A percentile compares a stretch with the other conserved stretches of the same genome.
Evolutionary conservation across 2,329 filamentous ascomycete genomes (phyloP).

Genomic region (Pyrenochaeta sp.): DNA sequence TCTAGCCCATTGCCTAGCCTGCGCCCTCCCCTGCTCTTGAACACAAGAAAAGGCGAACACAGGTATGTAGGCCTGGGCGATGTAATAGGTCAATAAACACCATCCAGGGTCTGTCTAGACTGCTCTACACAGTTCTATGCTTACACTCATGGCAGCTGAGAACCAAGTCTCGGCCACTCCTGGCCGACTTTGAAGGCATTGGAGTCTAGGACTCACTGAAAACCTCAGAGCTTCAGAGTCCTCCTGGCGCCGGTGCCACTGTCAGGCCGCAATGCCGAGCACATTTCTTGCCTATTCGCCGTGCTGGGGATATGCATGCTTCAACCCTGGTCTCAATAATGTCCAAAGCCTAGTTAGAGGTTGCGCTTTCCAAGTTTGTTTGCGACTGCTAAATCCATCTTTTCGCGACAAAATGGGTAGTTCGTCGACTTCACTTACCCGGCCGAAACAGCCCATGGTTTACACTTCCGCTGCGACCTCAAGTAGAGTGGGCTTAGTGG

Average conservation of each 20-base stretch:
- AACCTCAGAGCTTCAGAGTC: neutral
- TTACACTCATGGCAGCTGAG: too few species aligned
- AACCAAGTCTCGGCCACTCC: too few species aligned
- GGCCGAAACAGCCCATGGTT: neutral
- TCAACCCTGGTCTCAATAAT: neutral
- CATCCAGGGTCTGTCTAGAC: too few species aligned
- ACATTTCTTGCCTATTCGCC: slow-evolving; percentile 5
- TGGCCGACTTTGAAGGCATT: neutral
- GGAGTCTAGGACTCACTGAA: slow-evolving; percentile 1
- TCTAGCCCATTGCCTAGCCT: too few species aligned
- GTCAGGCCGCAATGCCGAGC: neutral
- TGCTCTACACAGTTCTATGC: too few species aligned
- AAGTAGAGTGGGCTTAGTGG: neutral
- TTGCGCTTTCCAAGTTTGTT: neutral
- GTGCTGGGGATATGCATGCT: slow-evolving; percentile 2
- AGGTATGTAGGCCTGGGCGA: too few species aligned
- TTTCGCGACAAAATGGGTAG: neutral
- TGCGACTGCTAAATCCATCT: slow-evolving; percentile 6
- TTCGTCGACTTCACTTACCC: neutral
- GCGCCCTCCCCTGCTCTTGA: too few species aligned
- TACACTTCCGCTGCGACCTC: neutral
- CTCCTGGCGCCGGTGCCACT: neutral
- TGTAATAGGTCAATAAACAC: too few species aligned
- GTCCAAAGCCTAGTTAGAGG: neutral
- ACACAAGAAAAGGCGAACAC: too few species aligned